Conservation (phyloP, 192 early-diverging fungal genomes). For the Coemansia sp. region DNA sequence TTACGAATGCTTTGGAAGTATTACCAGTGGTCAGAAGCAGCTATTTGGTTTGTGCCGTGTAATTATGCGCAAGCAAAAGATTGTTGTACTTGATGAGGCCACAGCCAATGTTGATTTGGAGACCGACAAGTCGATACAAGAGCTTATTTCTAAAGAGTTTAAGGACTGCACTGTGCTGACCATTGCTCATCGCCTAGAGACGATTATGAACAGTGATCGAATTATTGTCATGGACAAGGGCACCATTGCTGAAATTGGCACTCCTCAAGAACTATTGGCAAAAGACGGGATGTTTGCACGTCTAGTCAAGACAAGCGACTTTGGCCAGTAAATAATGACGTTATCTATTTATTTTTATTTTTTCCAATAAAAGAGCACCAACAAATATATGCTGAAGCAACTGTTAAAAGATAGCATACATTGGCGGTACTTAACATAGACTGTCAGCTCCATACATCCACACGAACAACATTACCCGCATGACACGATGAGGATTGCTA, state of each 20-base stretch:
- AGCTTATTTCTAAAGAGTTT: constrained; percentile 57
- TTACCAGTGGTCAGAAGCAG: constrained; percentile 60
- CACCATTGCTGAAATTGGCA: constrained; percentile 12
- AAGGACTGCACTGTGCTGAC: constrained; percentile 55
- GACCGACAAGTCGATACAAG: background rate
- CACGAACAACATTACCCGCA: background rate
- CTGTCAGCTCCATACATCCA: background rate
- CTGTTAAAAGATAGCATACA: too few relatives aligned
- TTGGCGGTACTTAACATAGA: too few relatives aligned
- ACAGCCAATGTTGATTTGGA: constrained; percentile 63
- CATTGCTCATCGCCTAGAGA: constrained; percentile 74
- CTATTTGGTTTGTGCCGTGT: constrained; percentile 64
- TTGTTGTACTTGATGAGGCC: constrained; percentile 70
- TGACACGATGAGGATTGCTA: background rate
- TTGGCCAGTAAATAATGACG: background rate
- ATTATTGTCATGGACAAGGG: constrained; percentile 67
- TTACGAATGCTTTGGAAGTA: background rate
- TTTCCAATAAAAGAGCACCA: too few relatives aligned
- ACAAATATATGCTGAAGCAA: too few relatives aligned
- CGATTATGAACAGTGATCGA: constrained; percentile 66
- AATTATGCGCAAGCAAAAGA: constrained; percentile 55
- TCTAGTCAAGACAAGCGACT: constrained; percentile 10
- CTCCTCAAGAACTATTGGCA: constrained; percentile 14
- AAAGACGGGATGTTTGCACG: constrained; percentile 15
- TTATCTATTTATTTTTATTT: too few relatives aligned